Evolutionary conservation across 108 stramenopile species (phyloP), one percentile per base, ranked within the genome.

Genomic region (Nitzschia sp.): DNA sequence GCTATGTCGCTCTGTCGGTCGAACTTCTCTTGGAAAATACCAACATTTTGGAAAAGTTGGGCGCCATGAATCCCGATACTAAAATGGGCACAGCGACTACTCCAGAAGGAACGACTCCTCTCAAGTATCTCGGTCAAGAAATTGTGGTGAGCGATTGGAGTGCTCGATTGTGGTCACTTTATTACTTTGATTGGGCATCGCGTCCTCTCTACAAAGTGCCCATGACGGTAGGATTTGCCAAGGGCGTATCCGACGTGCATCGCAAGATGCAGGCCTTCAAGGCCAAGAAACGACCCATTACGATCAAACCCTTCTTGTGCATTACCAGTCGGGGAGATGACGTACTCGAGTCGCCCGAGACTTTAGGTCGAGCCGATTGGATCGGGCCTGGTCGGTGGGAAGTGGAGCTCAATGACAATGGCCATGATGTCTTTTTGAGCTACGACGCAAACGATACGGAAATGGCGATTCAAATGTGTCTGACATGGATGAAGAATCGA

Each of bases 381-480:
- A 25, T 52, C n/a, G 50, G 50, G n/a, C 50, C 50, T 15, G 50
- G 22, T 52, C 50, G 50, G n/a, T 19, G n/a, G 50, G 50, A 52
- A 52, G n/a, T 52, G 6, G 50, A 52, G n/a, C 50, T 52, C n/a
- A 25, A 25, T 23, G n/a, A 52, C 50, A 52, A 52, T 52, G n/a
- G 22, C 6, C 50, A 52, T n/a, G 50, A 52, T 17, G 50, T 52
- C 50, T 52, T 52, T 52, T 25, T 52, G 50, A 52, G 50, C 23
- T 23, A 25, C 23, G 50, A 52, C 6, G n/a, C 4, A 6, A 25
- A n/a, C 23, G 50, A 25, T 52, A 25, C 23, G 13, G 50, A 25
- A 16, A 52, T 52, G 50, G 50, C 50, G 5, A 25, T 52, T 41
- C 38, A 41, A 41, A 41, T 41, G 38, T 41, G 38, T 41, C 13